Base-by-base conservation (phyloP, 2,329 filamentous ascomycete genomes). In the Colletotrichum sp. region DNA sequence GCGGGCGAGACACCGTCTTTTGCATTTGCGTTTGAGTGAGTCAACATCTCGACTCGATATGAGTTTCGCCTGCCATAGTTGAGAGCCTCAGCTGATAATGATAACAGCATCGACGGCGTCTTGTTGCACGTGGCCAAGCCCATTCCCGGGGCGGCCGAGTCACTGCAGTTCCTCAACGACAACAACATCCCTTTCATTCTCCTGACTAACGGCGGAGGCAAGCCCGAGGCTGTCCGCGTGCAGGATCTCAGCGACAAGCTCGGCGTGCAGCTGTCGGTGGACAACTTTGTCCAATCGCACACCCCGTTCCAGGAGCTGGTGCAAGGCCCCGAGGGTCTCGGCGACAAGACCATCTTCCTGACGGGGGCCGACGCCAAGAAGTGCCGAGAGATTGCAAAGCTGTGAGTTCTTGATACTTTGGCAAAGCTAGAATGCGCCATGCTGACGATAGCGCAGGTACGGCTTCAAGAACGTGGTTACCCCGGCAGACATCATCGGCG, bases 121-220 rank as follows among this genome's bases (percentile, higher is more conserved):
- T 91, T 99, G 24, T 90, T 99, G 36, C 95, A 96, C 81, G 94
- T 94, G 76, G 92, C 94, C 6, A 91, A 93, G 77, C 93, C 95
- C 5, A 93, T 99, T 63, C 94, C 95, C 2, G 94, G 95, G 36
- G 96, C 97, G 2, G 88, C 92, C 2, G 90, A 95, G 81, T 91
- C 96, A 16, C 90, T 99, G 24, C 87, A 88, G 34, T 93, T 92
- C 81, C 92, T 99, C 24, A 92, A 96, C 79, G 86, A 90, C 63
- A 90, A 96, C 81, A 89, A 91, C 63, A 95, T 98, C 62, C 96
- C 96, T 15, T 99, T 98, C 86, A 96, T 99, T 81, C 92, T 99
- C 39, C 89, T 99, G 78, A 99, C 97, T 75, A 99, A 99, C 85
- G 97, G 97, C 80, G 97, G 97, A 57, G 97, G 97, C 74, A 95